Conservation (phyloP, 2,329 filamentous ascomycete genomes). For the Zarea fungicola region DNA sequence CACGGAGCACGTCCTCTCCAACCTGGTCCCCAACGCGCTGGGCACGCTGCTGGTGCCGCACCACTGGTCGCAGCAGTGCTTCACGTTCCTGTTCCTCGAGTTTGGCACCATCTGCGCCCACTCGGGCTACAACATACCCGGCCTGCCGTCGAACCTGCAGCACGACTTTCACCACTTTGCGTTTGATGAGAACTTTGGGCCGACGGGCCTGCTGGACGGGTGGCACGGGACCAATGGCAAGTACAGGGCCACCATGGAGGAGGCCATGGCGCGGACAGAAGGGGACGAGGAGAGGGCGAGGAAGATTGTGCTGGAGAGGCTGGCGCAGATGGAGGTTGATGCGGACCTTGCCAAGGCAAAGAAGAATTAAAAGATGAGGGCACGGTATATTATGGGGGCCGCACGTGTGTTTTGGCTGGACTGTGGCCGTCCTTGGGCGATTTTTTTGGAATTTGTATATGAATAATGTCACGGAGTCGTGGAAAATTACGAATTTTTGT, state of each 20-base stretch:
- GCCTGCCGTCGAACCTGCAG: constrained; percentile 14
- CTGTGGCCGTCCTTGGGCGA: too few species aligned
- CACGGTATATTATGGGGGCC: neutral
- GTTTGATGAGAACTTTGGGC: constrained; percentile 18
- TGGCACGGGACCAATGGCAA: constrained; percentile 14
- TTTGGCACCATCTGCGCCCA: constrained; percentile 16
- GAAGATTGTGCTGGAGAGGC: constrained; percentile 15
- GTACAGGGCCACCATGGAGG: constrained; percentile 12
- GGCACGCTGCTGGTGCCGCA: constrained; percentile 13
- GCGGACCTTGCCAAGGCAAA: constrained; percentile 4
- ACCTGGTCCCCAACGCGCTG: constrained; percentile 42
- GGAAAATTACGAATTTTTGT: too few species aligned
- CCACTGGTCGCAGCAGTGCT: constrained; percentile 17
- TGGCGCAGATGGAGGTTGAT: constrained; percentile 14
- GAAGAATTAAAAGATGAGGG: neutral
- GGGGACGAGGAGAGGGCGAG: constrained; percentile 16
- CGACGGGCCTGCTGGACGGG: constrained; percentile 14
- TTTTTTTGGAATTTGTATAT: too few species aligned
- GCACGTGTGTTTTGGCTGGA: neutral
- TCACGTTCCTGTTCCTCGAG: constrained; percentile 17
- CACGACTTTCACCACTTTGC: constrained; percentile 20
- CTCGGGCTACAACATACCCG: constrained; percentile 16
- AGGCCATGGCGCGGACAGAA: constrained; percentile 12
- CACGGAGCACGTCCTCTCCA: constrained; percentile 44
- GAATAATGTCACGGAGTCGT: too few species aligned